phyloP scores from a whole-genome alignment of 2,329 filamentous ascomycete genomes.

The Apiospora phragmitis region DNA sequence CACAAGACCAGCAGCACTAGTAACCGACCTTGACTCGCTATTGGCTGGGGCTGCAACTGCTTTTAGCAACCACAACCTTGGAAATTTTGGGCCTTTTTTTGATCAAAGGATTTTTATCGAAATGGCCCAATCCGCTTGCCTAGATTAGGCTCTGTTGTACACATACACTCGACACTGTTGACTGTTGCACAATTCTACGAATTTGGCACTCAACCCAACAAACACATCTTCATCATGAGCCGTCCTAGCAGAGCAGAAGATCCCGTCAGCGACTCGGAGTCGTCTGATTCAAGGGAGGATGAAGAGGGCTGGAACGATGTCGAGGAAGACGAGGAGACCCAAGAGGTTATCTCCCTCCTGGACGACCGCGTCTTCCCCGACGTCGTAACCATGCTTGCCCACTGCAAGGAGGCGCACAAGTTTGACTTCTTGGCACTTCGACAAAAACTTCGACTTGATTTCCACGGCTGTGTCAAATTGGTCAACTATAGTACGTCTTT shows the following conservation, averaged over 20 bases:
- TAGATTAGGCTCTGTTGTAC: not conserved
- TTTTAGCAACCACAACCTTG: conserved; percentile 7
- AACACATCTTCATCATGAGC: not conserved
- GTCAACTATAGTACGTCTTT: conserved; percentile 63
- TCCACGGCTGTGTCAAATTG: conserved; percentile 71
- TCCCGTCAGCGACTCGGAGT: conserved; percentile 35
- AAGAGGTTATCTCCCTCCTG: conserved; percentile 67
- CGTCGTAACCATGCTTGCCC: conserved; percentile 63
- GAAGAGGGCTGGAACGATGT: conserved; percentile 54
- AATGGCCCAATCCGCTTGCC: not conserved
- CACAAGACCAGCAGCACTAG: conserved; percentile 1
- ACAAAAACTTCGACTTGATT: conserved; percentile 63
- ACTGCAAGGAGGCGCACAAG: conserved; percentile 65
- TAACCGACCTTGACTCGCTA: conserved; percentile 4
- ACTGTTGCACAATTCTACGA: not conserved
- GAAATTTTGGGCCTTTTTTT: conserved; percentile 6
- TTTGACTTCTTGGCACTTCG: conserved; percentile 68
- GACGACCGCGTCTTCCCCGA: conserved; percentile 66
- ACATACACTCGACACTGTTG: not conserved
- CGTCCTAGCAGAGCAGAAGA: conserved; percentile 17
- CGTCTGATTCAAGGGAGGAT: conserved; percentile 39
- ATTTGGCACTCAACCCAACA: not conserved
- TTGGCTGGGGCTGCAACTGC: conserved; percentile 4
- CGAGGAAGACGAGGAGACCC: conserved; percentile 60
- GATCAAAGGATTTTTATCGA: conserved; percentile 5